These are phyloP conservation scores for Amylocarpus encephaloides DNA, from an alignment of 2,329 filamentous ascomycete species.

Conservation along the genomic window DNA sequence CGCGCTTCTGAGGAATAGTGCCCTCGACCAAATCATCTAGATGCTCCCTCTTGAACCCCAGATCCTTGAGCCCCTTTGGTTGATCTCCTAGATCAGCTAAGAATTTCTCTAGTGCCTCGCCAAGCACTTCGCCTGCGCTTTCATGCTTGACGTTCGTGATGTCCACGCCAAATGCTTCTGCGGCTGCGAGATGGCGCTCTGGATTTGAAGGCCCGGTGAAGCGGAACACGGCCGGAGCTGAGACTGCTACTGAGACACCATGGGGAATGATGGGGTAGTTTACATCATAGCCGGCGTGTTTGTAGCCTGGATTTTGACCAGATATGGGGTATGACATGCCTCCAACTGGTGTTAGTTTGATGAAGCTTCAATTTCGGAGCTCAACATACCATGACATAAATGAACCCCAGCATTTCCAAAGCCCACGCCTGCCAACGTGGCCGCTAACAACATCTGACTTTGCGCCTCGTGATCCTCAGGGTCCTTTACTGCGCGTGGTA, in stretches of 20 bases:
- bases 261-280: constrained; percentile 80
- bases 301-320: constrained; percentile 87
- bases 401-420: constrained; percentile 98
- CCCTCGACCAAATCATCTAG: constrained; percentile 85
- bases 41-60: constrained; percentile 73
- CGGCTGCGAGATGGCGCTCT: constrained; percentile 81
- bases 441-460: constrained; percentile 88
- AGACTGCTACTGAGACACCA: constrained; percentile 90
- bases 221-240: constrained; percentile 85
- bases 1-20: constrained; percentile 84
- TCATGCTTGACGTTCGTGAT: constrained; percentile 81
- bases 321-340: constrained; percentile 98
- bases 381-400: constrained; percentile 54
- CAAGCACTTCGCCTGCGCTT: constrained; percentile 81
- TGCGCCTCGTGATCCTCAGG: constrained; percentile 91
- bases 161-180: constrained; percentile 87
- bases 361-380: background rate
- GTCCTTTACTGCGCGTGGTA: constrained; percentile 79
- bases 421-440: constrained; percentile 88
- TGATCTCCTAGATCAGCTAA: constrained; percentile 81
- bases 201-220: constrained; percentile 92
- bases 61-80: constrained; percentile 72
- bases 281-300: constrained; percentile 80
- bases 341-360: constrained; percentile 26
- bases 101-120: constrained; percentile 77